Evolutionary conservation across 2,329 filamentous ascomycete genomes (phyloP).

Genomic region (Venturia oleaginea): DNA sequence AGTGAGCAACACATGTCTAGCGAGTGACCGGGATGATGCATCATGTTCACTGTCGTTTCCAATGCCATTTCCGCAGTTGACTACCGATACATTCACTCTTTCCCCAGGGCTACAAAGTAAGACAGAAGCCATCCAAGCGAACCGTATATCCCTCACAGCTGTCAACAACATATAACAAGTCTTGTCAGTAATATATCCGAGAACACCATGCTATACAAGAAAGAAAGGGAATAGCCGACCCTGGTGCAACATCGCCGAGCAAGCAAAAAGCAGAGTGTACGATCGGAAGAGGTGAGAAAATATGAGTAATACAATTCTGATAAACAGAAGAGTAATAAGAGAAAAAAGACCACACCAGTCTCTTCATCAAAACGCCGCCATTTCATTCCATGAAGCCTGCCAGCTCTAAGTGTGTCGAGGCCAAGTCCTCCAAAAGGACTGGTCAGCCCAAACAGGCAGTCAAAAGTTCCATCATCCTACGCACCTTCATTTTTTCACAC

Average conservation of each 20-base stretch:
- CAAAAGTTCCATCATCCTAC: neutral
- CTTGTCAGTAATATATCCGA: neutral
- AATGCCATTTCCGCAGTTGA: too few species aligned
- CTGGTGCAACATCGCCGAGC: too few species aligned
- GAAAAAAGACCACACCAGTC: neutral
- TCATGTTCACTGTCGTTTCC: too few species aligned
- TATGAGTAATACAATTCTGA: neutral
- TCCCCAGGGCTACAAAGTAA: too few species aligned
- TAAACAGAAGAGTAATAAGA: neutral
- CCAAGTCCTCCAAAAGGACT: neutral
- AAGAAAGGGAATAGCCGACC: neutral
- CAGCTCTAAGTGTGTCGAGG: neutral
- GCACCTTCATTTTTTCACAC: neutral
- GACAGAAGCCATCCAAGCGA: too few species aligned
- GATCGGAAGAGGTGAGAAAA: neutral
- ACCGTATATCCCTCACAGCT: neutral
- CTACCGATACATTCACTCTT: too few species aligned
- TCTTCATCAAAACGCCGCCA: neutral
- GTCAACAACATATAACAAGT: neutral
- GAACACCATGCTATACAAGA: neutral
- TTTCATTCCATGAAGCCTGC: neutral
- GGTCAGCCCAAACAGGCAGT: neutral
- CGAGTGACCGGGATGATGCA: too few species aligned
- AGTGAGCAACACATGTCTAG: too few species aligned
- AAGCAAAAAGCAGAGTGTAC: neutral